phyloP scores from a whole-genome alignment of 352 stramenopile species.

The Phytophthora chlamydospora region DNA sequence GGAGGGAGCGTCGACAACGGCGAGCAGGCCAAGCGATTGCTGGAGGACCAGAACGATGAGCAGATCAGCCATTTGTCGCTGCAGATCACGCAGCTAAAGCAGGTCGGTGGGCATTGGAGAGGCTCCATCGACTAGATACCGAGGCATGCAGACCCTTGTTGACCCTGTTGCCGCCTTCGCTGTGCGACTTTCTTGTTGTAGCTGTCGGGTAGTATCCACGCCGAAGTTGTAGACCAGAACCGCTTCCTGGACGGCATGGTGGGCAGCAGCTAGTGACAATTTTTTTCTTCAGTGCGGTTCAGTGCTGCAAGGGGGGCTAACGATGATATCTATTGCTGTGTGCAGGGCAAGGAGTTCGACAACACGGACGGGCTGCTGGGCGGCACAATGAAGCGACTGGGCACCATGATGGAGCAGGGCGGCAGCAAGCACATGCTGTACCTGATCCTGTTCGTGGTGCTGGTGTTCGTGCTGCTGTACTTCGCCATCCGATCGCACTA shows the following conservation, averaged over 20 bases:
- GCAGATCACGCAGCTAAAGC: conserved; percentile 87
- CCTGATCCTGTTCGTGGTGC: conserved; percentile 81
- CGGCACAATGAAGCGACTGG: conserved; percentile 87
- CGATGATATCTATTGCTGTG: not conserved
- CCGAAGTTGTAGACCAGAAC: conserved; percentile 85
- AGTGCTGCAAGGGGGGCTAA: not conserved
- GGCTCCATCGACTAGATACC: too few relatives aligned
- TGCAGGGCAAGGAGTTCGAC: conserved; percentile 85
- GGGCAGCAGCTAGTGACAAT: not conserved
- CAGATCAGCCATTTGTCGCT: conserved; percentile 89
- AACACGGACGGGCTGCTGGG: conserved; percentile 84
- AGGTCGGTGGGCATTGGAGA: conserved; percentile 42
- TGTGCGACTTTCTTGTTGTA: conserved; percentile 29
- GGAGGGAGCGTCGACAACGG: conserved; percentile 55
- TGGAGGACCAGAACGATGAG: conserved; percentile 90
- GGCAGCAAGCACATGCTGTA: conserved; percentile 91
- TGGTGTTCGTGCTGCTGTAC: conserved; percentile 89
- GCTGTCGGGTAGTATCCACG: conserved; percentile 81
- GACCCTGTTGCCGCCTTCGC: not conserved
- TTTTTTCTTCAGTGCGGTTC: too few relatives aligned
- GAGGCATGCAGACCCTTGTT: not conserved
- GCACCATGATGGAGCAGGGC: conserved; percentile 88
- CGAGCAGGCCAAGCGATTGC: conserved; percentile 77
- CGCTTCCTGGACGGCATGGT: conserved; percentile 86
- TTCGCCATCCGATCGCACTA: conserved; percentile 79